phyloP scores from a whole-genome alignment of 2,329 filamentous ascomycete genomes.

The Aspergillus sojae region DNA sequence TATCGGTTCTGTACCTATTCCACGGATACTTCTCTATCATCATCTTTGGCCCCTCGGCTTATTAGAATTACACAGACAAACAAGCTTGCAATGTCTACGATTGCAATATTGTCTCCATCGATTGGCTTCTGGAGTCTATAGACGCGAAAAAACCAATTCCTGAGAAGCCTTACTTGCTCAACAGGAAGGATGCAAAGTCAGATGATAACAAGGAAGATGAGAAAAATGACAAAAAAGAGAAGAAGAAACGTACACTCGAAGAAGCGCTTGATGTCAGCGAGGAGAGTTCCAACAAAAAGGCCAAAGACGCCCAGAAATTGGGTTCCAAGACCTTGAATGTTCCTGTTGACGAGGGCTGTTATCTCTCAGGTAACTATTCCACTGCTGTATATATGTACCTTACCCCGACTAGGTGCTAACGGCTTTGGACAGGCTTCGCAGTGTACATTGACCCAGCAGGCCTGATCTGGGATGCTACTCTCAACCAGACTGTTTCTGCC shows the following conservation, averaged over 20 bases:
- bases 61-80: slow-evolving; percentile 58
- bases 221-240: slow-evolving; percentile 36
- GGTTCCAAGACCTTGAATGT: slow-evolving; percentile 47
- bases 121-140: slow-evolving; percentile 65
- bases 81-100: slow-evolving; percentile 49
- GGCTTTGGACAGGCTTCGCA: slow-evolving; percentile 5
- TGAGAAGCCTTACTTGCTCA: slow-evolving; percentile 42
- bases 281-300: slow-evolving; percentile 24
- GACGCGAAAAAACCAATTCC: slow-evolving; percentile 44
- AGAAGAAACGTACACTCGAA: slow-evolving; percentile 32
- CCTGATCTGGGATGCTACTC: slow-evolving; percentile 74
- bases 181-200: slow-evolving; percentile 13
- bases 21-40: not conserved
- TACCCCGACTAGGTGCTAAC: not conserved
- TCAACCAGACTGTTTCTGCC: slow-evolving; percentile 75
- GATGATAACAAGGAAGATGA: slow-evolving; percentile 16
- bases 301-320: slow-evolving; percentile 50
- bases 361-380: slow-evolving; percentile 4
- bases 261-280: slow-evolving; percentile 24
- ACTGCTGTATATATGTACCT: not conserved
- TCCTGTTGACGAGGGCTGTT: slow-evolving; percentile 49
- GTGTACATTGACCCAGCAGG: slow-evolving; percentile 70
- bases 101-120: slow-evolving; percentile 59
- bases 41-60: not conserved
- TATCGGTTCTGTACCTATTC: not conserved